Conservation (phyloP, 495 filamentous ascomycete species). For the Massariosphaeria phaeospora region DNA sequence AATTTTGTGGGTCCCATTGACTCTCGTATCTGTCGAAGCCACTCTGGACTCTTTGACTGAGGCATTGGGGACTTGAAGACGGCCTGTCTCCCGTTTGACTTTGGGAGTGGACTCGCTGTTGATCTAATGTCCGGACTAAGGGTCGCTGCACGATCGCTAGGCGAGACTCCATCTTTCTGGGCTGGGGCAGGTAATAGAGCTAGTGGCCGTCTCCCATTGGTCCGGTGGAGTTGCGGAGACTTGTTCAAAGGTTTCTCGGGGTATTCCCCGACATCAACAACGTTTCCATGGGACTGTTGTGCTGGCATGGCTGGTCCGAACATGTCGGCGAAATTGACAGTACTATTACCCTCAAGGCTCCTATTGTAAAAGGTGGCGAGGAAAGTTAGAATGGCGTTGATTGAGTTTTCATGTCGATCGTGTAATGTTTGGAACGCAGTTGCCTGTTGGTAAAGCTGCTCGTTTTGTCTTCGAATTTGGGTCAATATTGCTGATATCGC, state of each 20-base stretch:
- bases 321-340: conserved; percentile 39
- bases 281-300: conserved; percentile 38
- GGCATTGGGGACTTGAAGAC: conserved; percentile 18
- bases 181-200: conserved; percentile 36
- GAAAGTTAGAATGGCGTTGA: conserved; percentile 96
- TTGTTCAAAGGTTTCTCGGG: conserved; percentile 25
- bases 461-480: conserved; percentile 76
- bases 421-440: conserved; percentile 85
- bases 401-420: conserved; percentile 93
- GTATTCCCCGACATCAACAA: conserved; percentile 41
- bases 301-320: conserved; percentile 40
- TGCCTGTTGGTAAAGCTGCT: conserved; percentile 83
- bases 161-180: conserved; percentile 16
- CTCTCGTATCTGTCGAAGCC: neutral
- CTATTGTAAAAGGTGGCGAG: conserved; percentile 93
- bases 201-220: conserved; percentile 28
- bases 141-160: conserved; percentile 18
- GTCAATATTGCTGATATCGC: conserved; percentile 74
- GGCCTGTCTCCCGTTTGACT: conserved; percentile 15
- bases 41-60: conserved; percentile 2
- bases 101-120: conserved; percentile 24
- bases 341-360: conserved; percentile 55
- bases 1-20: conserved; percentile 29
- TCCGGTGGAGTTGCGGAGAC: conserved; percentile 31
- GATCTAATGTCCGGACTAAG: conserved; percentile 24